Conservation (phyloP, 2,329 filamentous ascomycete genomes). For the Pseudopithomyces chartarum region DNA sequence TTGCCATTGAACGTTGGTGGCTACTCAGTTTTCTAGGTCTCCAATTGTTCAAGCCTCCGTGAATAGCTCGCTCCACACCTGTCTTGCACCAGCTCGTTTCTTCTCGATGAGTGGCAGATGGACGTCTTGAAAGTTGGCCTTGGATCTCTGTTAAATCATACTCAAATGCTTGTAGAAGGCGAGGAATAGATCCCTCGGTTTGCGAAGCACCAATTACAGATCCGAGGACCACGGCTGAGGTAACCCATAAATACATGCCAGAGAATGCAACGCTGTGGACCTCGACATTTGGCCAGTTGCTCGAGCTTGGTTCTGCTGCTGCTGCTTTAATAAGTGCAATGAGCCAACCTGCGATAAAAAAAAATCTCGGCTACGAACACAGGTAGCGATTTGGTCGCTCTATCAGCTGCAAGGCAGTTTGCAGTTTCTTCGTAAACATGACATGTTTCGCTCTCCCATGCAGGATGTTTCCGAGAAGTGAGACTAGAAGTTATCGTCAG, state of each 20-base stretch:
- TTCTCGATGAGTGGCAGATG: conserved; percentile 13
- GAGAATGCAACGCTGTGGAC: conserved; percentile 22
- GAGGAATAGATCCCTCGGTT: conserved; percentile 21
- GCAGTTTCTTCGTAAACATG: conserved; percentile 24
- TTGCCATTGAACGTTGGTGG: not conserved
- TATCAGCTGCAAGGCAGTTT: conserved; percentile 18
- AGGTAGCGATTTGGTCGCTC: conserved; percentile 20
- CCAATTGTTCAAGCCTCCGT: conserved; percentile 22
- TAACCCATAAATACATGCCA: conserved; percentile 26
- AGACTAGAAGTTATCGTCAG: not conserved
- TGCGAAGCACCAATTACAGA: conserved; percentile 23
- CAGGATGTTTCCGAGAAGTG: conserved; percentile 6
- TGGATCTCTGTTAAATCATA: conserved; percentile 11
- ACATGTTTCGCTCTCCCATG: conserved; percentile 15
- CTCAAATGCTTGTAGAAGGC: conserved; percentile 21
- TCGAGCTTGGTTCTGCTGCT: conserved; percentile 18
- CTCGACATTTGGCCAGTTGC: conserved; percentile 26
- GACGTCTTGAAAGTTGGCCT: conserved; percentile 7
- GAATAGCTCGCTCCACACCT: conserved; percentile 13
- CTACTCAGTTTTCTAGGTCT: conserved; percentile 19
- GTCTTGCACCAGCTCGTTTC: conserved; percentile 15
- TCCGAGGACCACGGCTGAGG: conserved; percentile 17
- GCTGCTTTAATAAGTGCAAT: conserved; percentile 23
- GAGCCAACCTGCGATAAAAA: conserved; percentile 24
- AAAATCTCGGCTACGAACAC: conserved; percentile 21